These are phyloP conservation scores for Talaromyces rugulosus DNA, from an alignment of 2,329 filamentous ascomycete genomes.

Conservation along the genomic window DNA sequence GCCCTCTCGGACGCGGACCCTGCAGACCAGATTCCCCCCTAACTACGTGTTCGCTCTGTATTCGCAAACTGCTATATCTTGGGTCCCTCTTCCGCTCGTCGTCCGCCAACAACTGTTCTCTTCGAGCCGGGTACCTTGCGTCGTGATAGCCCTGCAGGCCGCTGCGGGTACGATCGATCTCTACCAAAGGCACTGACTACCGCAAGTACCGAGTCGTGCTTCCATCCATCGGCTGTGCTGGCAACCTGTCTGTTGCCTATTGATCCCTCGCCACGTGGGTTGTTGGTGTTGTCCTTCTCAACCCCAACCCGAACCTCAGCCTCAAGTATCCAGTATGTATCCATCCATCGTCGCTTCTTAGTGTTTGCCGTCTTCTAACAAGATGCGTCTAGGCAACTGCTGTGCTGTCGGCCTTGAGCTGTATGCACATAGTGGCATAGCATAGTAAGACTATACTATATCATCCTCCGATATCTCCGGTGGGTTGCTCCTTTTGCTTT, in stretches of 20 bases:
- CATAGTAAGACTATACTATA: background rate
- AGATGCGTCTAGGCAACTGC: background rate
- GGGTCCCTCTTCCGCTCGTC: background rate
- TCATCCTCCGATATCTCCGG: background rate
- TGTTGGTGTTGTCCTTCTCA: background rate
- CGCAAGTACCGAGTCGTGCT: background rate
- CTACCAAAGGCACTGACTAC: background rate
- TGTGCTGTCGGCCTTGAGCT: background rate
- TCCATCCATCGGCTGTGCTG: background rate
- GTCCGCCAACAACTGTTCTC: background rate
- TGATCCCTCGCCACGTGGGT: background rate
- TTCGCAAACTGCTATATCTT: constrained; percentile 15
- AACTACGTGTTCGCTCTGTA: constrained; percentile 16
- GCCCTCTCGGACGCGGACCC: constrained; percentile 13
- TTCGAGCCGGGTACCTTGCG: background rate
- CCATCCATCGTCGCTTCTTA: background rate
- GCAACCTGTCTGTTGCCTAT: background rate
- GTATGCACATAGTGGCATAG: background rate
- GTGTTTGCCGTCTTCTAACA: background rate
- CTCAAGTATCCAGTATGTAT: background rate
- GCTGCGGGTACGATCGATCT: background rate
- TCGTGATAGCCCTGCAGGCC: background rate
- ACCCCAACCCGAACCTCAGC: background rate
- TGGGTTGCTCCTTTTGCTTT: background rate
- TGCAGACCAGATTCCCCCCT: constrained; percentile 14